Base-by-base conservation (phyloP, 768 basidiomycete genomes). In the Gelatoporia subvermispora region DNA sequence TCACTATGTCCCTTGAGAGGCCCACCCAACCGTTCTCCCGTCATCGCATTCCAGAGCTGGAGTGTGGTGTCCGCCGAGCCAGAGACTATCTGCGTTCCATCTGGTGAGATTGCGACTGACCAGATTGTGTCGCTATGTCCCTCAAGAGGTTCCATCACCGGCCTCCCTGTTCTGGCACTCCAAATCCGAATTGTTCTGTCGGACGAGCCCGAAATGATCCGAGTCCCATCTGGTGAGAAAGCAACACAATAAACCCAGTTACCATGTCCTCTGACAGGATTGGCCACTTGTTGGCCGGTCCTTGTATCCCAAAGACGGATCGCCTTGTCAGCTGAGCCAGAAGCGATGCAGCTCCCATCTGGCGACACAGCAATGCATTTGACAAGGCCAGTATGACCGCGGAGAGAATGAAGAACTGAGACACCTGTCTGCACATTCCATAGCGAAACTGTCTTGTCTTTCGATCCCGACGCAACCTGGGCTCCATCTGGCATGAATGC, bases 401-500 rank as follows among this genome's bases (percentile, higher is more conserved):
- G 11, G 39, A 41, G 63, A 24, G 47, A 41, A 48, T 28, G 11
- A 28, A 43, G 3, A 9, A 3, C 28, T 43, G 18, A 40, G 39
- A 35, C 51, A 47, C 52, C 16, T 50, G 25, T 24, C 41, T 28
- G 41, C 50, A 41, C 3, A 46, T 22, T 8, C n/a, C n/a, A n/a
- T n/a, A n/a, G n/a, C n/a, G n/a, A n/a, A n/a, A n/a, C n/a, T n/a
- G n/a, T n/a, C n/a, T 23, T 35, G 46, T 56, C 48, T 9, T 53
- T 50, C n/a, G 55, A 47, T 16, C 51, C 55, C n/a, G n/a, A n/a
- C n/a, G 34, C 43, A 16, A 43, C 17, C 16, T 21, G 25, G 8
- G 52, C 48, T 8, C 71, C 72, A 57, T 76, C 72, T 16, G 73
- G 72, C 16, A 71, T 72, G 49, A 73, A 69, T 49, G 65, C 60